Evolutionary conservation across 208 protist species (phyloP).

Genomic region (Acanthamoeba healyi): DNA sequence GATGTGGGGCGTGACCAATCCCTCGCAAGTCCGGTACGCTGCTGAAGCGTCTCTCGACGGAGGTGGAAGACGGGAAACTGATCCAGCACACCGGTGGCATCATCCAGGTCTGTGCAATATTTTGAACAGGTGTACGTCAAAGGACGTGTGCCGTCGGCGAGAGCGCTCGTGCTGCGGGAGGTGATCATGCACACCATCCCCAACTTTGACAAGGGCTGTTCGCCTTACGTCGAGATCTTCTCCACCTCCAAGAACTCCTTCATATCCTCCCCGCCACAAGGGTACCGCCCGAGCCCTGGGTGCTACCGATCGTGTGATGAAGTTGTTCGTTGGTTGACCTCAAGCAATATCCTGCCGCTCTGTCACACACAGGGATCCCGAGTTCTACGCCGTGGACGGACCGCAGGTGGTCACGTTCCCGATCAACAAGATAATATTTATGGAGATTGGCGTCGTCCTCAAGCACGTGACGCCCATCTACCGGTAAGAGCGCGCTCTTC

Average conservation of each 20-base stretch:
- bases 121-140: conserved; percentile 76
- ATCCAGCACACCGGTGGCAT: too few species aligned
- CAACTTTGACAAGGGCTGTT: conserved; percentile 76
- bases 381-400: conserved; percentile 56
- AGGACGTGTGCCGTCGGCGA: background rate
- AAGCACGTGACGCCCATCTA: conserved; percentile 76
- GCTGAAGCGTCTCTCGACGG: background rate
- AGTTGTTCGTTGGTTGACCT: too few species aligned
- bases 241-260: conserved; percentile 28
- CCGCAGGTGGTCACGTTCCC: conserved; percentile 57
- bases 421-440: conserved; percentile 54
- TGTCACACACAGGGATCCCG: conserved; percentile 66
- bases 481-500: conserved; percentile 8
- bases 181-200: conserved; percentile 77
- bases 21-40: conserved; percentile 64
- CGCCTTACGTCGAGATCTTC: conserved; percentile 63
- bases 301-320: background rate
- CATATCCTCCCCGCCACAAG: conserved; percentile 48
- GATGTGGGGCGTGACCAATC: conserved; percentile 76
- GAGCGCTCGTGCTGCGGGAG: conserved; percentile 35
- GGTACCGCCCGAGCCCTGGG: background rate
- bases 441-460: conserved; percentile 54
- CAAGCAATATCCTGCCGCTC: too few species aligned
- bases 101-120: conserved; percentile 27
- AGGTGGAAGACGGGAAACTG: too few species aligned